Evolutionary conservation across 495 filamentous ascomycete genomes (phyloP), one percentile per base, ranked within the genome.

Genomic region (Lepraria neglecta): DNA sequence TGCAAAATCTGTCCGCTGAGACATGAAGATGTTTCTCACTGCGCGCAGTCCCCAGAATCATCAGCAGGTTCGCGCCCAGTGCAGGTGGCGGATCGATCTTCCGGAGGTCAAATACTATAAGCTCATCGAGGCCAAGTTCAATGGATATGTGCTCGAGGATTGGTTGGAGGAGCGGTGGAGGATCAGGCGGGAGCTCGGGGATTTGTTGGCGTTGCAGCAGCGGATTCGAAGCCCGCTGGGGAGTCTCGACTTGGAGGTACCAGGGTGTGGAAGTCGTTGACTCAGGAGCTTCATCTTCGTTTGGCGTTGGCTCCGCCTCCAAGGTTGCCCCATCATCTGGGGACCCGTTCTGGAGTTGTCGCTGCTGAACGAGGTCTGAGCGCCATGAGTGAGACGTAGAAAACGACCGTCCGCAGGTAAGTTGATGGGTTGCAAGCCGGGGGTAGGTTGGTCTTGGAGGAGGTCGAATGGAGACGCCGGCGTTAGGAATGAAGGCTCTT

Each of bases 21-120:
- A 95, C 89, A 67, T 96, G 91, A 30, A 97, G 74, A 76, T 98
- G 95, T 59, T 90, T 92, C 66, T 96, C 89, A 62, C 89, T 92
- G 52, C 95, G 86, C 24, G 92, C 90, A 19, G 90, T 95, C n/a
- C 90, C 92, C 63, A 97, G 77, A 43, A 97, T 71, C 94, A 97
- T 97, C 35, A 98, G 78, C 43, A 96, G 80, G 68, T 91, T 87
- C 17, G 90, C 82, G 9, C 94, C 94, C 42, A 97, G 78, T 0
- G 91, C 90, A 1, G 94, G 84, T 0, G 94, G 87, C 0, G 90
- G 91, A 67, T 96, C 88, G 51, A 96, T 76, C 24, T 80, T 74
- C 56, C 94, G 89, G 24, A 97, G 80, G 70, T 98, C 94, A 55
- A 92, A 74, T 12, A 98, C 65, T 6, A 75, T 76, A 57, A 98